Percentiles rank a stretch among this genome's conserved stretches.
phyloP scores from a whole-genome alignment of 2,329 filamentous ascomycete species.

The Fusarium sarcochroum region DNA sequence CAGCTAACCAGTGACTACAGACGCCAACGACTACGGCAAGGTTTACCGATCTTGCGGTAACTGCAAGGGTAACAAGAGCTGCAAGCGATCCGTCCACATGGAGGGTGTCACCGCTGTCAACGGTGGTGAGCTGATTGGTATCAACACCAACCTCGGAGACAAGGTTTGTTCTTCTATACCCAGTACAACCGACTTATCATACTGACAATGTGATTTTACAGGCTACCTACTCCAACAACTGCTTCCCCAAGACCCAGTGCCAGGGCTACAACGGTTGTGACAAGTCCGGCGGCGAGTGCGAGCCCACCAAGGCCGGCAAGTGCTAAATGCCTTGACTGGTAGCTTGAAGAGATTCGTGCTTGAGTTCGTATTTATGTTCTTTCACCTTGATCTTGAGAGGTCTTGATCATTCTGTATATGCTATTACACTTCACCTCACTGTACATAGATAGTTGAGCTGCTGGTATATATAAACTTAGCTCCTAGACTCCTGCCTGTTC shows the following conservation, averaged over 20 bases:
- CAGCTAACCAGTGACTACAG: not conserved
- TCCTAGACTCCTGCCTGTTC: not conserved
- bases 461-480: not conserved
- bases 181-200: no score
- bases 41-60: conserved; percentile 49
- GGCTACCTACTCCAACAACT: conserved; percentile 52
- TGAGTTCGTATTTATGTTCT: not conserved
- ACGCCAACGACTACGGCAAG: conserved; percentile 64
- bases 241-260: conserved; percentile 48
- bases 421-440: not conserved
- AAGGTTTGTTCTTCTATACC: not conserved
- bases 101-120: conserved; percentile 58
- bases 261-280: conserved; percentile 51
- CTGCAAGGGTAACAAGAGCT: conserved; percentile 47
- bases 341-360: not conserved
- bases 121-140: conserved; percentile 61
- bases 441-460: not conserved
- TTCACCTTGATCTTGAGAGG: not conserved
- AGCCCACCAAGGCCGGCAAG: conserved; percentile 47
- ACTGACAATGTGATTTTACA: not conserved
- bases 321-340: conserved; percentile 40
- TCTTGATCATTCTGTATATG: not conserved
- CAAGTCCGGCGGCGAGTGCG: conserved; percentile 49
- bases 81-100: conserved; percentile 60
- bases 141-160: conserved; percentile 57